Evolutionary conservation across 495 filamentous ascomycete species (phyloP).

Genomic region (Recurvomyces mirabilis): DNA sequence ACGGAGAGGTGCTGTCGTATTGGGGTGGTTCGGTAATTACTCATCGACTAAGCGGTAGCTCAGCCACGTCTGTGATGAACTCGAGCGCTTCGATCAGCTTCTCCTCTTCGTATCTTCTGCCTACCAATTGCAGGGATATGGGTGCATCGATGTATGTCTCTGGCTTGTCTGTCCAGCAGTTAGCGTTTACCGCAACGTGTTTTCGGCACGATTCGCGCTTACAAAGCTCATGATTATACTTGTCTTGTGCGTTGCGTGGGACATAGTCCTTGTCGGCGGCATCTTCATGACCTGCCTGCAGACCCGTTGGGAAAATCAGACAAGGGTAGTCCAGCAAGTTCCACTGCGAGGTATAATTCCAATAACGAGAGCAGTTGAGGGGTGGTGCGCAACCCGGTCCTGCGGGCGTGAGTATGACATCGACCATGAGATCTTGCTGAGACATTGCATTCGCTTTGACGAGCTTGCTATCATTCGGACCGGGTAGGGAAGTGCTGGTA

Average conservation of each 20-base stretch:
- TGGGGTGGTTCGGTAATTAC: not conserved
- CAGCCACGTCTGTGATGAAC: conserved; percentile 26
- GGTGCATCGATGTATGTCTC: conserved; percentile 19
- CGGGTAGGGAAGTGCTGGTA: conserved; percentile 5
- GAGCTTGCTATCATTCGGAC: conserved; percentile 1
- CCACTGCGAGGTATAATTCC: conserved; percentile 13
- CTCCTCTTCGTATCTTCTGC: conserved; percentile 19
- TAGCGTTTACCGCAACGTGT: not conserved
- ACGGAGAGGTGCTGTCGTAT: not conserved
- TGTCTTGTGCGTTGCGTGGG: conserved; percentile 32
- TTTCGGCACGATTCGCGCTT: not conserved
- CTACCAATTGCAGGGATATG: conserved; percentile 22
- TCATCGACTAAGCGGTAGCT: not conserved
- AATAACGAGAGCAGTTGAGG: conserved; percentile 9
- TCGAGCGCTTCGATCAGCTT: conserved; percentile 29
- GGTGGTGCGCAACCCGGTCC: conserved; percentile 16
- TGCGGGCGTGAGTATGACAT: conserved; percentile 47
- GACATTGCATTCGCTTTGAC: not conserved
- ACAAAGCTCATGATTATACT: conserved; percentile 32
- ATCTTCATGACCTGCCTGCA: conserved; percentile 38
- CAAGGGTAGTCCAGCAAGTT: conserved; percentile 18
- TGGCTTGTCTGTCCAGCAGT: conserved; percentile 26
- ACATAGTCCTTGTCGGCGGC: conserved; percentile 23
- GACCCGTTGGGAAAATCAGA: conserved; percentile 27
- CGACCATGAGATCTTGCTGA: conserved; percentile 25